phyloP scores from a whole-genome alignment of 176 grass and related monocot genomes.

The Aegilops bicornis region DNA sequence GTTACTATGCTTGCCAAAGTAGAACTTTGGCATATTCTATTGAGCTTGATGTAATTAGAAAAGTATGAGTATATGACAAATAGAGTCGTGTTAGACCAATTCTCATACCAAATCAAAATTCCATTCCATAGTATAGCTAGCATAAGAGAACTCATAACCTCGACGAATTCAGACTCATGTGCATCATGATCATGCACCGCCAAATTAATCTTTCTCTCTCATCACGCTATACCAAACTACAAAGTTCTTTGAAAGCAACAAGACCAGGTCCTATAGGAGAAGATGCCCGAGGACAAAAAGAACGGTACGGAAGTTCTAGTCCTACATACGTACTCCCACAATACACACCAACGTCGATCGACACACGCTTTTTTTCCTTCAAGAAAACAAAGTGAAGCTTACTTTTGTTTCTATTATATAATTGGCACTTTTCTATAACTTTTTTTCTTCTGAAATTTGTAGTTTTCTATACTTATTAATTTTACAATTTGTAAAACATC shows the following conservation, averaged over 20 bases:
- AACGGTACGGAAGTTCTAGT: background rate
- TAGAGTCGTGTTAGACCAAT: conserved; percentile 2
- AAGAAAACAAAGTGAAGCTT: background rate
- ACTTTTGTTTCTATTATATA: background rate
- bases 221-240: background rate
- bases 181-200: background rate
- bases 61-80: background rate
- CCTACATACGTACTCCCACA: background rate
- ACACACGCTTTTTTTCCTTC: background rate
- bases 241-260: background rate
- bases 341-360: background rate
- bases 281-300: background rate
- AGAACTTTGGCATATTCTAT: conserved; percentile 28
- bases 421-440: too few relatives aligned
- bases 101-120: background rate
- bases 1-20: conserved; percentile 23
- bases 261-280: background rate
- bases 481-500: too few relatives aligned
- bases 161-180: background rate
- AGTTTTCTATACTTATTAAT: too few relatives aligned
- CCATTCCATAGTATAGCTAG: background rate
- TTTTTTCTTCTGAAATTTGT: too few relatives aligned
- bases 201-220: too few relatives aligned
- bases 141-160: background rate
- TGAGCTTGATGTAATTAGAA: background rate